phyloP scores from a whole-genome alignment of 129 eudicot species.

The Tagetes patula region DNA sequence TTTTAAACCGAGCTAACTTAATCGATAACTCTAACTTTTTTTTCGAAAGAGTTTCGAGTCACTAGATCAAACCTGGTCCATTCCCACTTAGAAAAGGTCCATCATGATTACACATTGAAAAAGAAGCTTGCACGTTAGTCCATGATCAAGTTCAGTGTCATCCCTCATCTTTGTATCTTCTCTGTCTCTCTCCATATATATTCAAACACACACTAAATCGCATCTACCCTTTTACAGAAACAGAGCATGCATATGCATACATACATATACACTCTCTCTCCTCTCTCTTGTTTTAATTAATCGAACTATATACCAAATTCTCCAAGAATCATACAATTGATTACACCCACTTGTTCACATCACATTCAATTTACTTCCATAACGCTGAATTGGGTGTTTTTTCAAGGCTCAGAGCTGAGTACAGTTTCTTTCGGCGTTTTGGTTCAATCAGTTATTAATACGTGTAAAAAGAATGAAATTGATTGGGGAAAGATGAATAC shows the following conservation, averaged over 20 bases:
- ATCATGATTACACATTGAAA: slow-evolving; percentile 30
- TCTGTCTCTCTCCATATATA: neutral
- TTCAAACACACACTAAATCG: neutral
- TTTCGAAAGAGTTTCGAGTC: too few species aligned
- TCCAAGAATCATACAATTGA: slow-evolving; percentile 7
- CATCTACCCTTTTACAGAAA: slow-evolving; percentile 24
- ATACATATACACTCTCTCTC: neutral
- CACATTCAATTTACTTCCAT: too few species aligned
- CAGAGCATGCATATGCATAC: neutral
- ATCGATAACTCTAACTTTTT: too few species aligned
- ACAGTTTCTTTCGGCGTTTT: too few species aligned
- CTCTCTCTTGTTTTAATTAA: slow-evolving; percentile 4
- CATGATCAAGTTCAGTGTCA: slow-evolving; percentile 28
- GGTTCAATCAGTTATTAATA: slow-evolving; percentile 23
- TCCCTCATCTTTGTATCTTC: neutral
- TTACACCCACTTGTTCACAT: neutral
- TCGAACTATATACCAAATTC: neutral
- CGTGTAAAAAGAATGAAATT: slow-evolving; percentile 28
- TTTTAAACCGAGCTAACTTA: too few species aligned
- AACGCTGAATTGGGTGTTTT: slow-evolving; percentile 32
- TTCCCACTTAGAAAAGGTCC: slow-evolving; percentile 27
- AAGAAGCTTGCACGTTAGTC: slow-evolving; percentile 38
- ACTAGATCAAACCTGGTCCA: too few species aligned
- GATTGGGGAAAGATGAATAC: slow-evolving; percentile 2
- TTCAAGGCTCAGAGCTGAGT: too few species aligned